A percentile compares a stretch with the other conserved stretches of the same genome.
Evolutionary conservation across 1,139 yeast species (phyloP).

Genomic region (Magnusiomyces sp.): DNA sequence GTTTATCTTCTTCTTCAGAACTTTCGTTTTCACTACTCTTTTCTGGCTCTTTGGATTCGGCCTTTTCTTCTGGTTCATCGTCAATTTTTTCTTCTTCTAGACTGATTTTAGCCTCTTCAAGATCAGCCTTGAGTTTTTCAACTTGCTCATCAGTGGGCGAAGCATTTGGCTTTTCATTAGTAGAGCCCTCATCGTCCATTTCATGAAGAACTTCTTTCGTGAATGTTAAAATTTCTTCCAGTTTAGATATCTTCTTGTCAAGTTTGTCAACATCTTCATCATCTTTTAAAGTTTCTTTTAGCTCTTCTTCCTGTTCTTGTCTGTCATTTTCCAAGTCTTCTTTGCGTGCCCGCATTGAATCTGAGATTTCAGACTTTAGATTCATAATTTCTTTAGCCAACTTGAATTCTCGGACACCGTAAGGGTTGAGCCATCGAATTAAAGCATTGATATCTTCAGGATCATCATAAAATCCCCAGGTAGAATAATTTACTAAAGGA

Average conservation of each 20-base stretch:
- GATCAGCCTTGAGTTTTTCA: not conserved
- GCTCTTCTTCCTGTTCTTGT: slow-evolving; percentile 20
- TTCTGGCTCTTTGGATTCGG: no score
- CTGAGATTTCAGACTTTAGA: slow-evolving; percentile 43
- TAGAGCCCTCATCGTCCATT: no score
- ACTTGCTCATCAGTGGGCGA: not conserved
- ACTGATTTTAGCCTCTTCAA: not conserved
- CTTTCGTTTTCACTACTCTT: no score
- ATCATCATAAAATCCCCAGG: slow-evolving; percentile 68
- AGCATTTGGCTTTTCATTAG: no score
- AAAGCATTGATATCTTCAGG: slow-evolving; percentile 52
- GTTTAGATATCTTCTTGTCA: slow-evolving; percentile 22
- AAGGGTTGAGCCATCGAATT: slow-evolving; percentile 58
- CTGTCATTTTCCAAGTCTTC: slow-evolving; percentile 34
- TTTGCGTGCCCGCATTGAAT: slow-evolving; percentile 52
- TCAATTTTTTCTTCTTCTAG: slow-evolving; percentile 13
- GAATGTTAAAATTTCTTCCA: slow-evolving; percentile 12
- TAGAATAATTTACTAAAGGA: slow-evolving; percentile 42
- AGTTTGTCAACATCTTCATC: slow-evolving; percentile 21
- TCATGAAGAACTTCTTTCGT: slow-evolving; percentile 11
- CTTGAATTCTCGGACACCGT: slow-evolving; percentile 68
- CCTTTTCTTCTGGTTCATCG: slow-evolving; percentile 9
- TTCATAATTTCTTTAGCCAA: slow-evolving; percentile 52
- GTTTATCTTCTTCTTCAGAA: not conserved
- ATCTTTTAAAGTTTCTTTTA: slow-evolving; percentile 24